Conservation (phyloP, 202 grass and related monocot genomes). For the Eragrostis tef region DNA sequence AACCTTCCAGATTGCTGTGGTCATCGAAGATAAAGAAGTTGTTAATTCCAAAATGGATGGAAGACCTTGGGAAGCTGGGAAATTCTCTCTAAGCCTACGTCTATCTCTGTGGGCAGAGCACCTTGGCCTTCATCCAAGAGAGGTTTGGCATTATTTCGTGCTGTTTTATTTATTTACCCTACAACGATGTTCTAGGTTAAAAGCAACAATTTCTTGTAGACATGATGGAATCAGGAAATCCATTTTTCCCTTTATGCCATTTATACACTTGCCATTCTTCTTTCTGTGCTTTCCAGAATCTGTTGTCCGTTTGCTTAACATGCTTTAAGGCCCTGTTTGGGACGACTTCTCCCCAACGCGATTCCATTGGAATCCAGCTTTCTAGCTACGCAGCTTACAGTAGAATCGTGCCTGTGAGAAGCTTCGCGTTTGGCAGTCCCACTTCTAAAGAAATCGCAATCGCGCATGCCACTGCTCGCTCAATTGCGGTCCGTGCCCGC, state of each 20-base stretch:
- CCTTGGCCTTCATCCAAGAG: conserved; percentile 80
- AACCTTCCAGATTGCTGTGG: conserved; percentile 81
- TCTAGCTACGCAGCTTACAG: too few relatives aligned
- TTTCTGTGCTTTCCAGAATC: conserved; percentile 1
- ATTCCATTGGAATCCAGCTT: too few relatives aligned
- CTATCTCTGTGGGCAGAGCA: conserved; percentile 89
- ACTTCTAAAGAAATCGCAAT: too few relatives aligned
- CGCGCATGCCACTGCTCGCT: too few relatives aligned
- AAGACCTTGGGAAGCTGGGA: conserved; percentile 93
- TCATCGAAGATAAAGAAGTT: conserved; percentile 98
- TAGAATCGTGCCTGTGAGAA: too few relatives aligned
- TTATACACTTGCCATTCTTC: neutral
- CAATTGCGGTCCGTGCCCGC: too few relatives aligned
- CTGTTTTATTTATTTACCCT: conserved; percentile 16
- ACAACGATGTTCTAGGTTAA: neutral
- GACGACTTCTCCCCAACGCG: too few relatives aligned
- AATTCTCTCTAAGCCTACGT: conserved; percentile 80
- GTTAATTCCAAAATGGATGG: conserved; percentile 90
- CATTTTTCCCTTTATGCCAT: conserved; percentile 15
- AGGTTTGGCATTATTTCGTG: conserved; percentile 60
- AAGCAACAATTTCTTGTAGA: conserved; percentile 10
- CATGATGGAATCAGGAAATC: conserved; percentile 16
- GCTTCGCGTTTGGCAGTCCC: too few relatives aligned
- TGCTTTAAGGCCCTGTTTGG: too few relatives aligned
- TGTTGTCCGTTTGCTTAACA: neutral